These are phyloP conservation scores for Dunaliella primolecta DNA, from an alignment of 139 green algal genomes.

Conservation along the genomic window DNA sequence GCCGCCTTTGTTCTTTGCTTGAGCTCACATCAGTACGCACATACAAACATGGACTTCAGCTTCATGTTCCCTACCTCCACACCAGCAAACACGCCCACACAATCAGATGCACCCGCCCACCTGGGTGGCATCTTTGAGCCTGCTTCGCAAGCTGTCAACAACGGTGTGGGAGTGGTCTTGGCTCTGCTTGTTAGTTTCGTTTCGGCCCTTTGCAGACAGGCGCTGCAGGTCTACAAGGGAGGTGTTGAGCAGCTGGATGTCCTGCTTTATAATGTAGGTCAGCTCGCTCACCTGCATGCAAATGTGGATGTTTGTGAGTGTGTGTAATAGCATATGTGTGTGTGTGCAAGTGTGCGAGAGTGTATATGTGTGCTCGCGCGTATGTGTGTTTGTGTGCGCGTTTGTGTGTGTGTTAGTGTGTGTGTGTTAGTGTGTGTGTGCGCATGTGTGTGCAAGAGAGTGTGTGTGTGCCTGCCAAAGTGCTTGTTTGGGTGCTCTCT, in stretches of 20 bases:
- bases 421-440: not conserved
- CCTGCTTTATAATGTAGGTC: conserved; percentile 86
- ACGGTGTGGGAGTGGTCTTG: conserved; percentile 82
- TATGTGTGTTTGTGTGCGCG: not conserved
- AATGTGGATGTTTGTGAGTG: not conserved
- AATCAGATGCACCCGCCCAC: not conserved
- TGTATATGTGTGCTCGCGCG: not conserved
- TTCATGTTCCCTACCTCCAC: too few relatives aligned
- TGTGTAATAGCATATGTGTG: not conserved
- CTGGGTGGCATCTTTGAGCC: conserved; percentile 82
- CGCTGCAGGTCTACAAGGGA: conserved; percentile 73
- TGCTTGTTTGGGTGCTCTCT: too few relatives aligned
- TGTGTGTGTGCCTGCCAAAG: too few relatives aligned
- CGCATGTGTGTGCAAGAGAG: not conserved
- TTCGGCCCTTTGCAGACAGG: conserved; percentile 16
- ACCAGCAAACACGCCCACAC: not conserved
- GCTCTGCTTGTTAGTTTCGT: conserved; percentile 75
- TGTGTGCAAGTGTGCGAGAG: not conserved
- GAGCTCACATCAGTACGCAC: too few relatives aligned
- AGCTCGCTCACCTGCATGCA: conserved; percentile 62
- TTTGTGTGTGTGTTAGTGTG: not conserved
- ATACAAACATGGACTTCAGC: too few relatives aligned
- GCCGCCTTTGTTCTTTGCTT: too few relatives aligned
- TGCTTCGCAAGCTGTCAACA: conserved; percentile 67
- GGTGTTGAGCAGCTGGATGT: conserved; percentile 78